phyloP scores from a whole-genome alignment of 1,139 yeast genomes.

The Pichia terricola region DNA sequence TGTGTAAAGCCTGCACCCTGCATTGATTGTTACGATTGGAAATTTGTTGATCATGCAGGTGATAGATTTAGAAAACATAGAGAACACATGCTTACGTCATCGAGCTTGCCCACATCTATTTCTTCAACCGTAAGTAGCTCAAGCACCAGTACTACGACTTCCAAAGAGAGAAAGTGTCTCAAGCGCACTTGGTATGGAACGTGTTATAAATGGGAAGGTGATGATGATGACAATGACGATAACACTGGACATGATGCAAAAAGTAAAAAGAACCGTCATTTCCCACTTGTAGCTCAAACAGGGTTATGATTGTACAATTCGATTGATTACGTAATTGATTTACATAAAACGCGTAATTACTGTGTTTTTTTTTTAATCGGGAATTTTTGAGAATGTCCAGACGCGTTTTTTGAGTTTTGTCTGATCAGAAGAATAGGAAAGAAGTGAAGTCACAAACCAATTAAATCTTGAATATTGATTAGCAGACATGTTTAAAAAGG shows the following conservation, averaged over 20 bases:
- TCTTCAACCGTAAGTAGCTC: slow-evolving; percentile 5
- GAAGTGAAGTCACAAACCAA: no score
- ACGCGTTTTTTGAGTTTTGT: no score
- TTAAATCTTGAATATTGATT: no score
- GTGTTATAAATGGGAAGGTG: slow-evolving; percentile 27
- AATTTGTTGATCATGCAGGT: slow-evolving; percentile 44
- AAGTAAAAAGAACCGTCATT: no score
- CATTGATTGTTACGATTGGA: slow-evolving; percentile 89
- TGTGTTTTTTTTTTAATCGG: no score
- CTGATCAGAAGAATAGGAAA: no score
- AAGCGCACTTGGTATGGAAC: slow-evolving; percentile 29
- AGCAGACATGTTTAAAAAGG: slow-evolving; percentile 56
- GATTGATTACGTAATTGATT: no score
- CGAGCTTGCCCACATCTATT: slow-evolving; percentile 12
- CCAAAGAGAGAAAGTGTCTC: slow-evolving; percentile 18
- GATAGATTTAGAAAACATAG: slow-evolving; percentile 20
- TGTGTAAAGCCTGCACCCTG: slow-evolving; percentile 75
- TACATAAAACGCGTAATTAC: no score
- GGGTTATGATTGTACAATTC: no score
- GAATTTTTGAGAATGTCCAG: no score
- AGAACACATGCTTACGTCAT: slow-evolving; percentile 7
- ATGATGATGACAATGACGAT: slow-evolving; percentile 13
- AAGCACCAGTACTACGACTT: neutral
- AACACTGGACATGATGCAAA: neutral
- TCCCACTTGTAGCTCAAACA: no score